phyloP scores from a whole-genome alignment of 768 basidiomycete genomes.

The Leucosporidium scottii region DNA sequence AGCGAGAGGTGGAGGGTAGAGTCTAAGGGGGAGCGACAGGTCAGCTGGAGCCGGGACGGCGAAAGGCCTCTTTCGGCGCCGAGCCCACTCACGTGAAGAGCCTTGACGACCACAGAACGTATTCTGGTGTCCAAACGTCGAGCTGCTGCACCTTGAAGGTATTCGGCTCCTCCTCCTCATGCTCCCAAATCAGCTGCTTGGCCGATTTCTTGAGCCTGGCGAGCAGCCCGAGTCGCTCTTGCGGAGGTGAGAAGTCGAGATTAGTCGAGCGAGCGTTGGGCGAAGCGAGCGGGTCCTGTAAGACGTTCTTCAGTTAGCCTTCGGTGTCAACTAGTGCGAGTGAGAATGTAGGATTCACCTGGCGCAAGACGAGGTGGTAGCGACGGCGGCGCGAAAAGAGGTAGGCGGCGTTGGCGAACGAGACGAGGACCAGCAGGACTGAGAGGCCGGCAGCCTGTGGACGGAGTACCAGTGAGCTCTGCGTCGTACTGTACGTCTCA shows the following conservation, averaged over 20 bases:
- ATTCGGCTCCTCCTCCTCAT: conserved; percentile 1
- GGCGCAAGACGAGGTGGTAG: conserved; percentile 28
- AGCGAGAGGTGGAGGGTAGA: conserved; percentile 34
- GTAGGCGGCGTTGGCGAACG: conserved; percentile 23
- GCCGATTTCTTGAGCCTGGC: not conserved
- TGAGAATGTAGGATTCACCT: conserved; percentile 8
- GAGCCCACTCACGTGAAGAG: conserved; percentile 26
- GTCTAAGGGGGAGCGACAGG: not conserved
- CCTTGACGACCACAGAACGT: conserved; percentile 24
- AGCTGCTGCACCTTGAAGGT: conserved; percentile 29
- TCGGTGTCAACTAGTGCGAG: too few species aligned
- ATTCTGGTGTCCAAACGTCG: conserved; percentile 33
- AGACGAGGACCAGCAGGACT: conserved; percentile 13
- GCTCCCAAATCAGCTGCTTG: not conserved
- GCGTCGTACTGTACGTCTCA: too few species aligned
- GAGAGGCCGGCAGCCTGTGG: not conserved
- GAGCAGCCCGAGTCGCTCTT: not conserved
- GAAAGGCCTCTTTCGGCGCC: too few species aligned
- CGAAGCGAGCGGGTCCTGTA: conserved; percentile 29
- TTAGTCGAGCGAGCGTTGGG: conserved; percentile 25
- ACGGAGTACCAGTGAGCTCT: not conserved
- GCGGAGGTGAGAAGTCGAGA: conserved; percentile 19
- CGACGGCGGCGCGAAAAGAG: conserved; percentile 20
- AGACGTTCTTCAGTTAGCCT: not conserved
- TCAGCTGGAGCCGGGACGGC: not conserved